Evolutionary conservation across 306 rosid genomes (phyloP).

Genomic region (Vigna angularis): DNA sequence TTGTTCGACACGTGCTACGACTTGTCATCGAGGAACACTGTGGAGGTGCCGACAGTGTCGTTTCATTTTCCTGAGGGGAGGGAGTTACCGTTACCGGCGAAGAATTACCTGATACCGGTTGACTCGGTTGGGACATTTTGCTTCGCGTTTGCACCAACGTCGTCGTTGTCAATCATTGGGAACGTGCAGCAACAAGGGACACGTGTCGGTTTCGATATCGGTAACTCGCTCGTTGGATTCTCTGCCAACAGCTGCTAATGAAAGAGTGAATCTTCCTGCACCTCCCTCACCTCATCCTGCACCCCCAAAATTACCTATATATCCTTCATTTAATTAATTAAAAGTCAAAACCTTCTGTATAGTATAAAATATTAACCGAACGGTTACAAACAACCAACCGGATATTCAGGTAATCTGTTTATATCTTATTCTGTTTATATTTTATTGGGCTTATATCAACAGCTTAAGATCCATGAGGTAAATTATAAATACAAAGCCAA

Average conservation of each 20-base stretch:
- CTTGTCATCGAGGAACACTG: slow-evolving; percentile 68
- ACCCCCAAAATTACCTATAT: too few species aligned
- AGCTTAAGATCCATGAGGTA: too few species aligned
- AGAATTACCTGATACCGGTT: slow-evolving; percentile 82
- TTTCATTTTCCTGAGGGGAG: slow-evolving; percentile 64
- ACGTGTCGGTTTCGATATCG: slow-evolving; percentile 82
- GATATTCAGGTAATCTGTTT: too few species aligned
- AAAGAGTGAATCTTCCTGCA: too few species aligned
- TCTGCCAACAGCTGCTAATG: slow-evolving; percentile 56
- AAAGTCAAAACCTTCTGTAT: too few species aligned
- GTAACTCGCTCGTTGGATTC: slow-evolving; percentile 69
- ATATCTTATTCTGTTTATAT: too few species aligned
- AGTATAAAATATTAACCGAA: too few species aligned
- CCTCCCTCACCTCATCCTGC: too few species aligned
- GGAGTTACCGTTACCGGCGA: slow-evolving; percentile 73
- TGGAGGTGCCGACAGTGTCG: slow-evolving; percentile 84
- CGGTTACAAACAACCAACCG: too few species aligned
- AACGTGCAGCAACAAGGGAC: slow-evolving; percentile 94
- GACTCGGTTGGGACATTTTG: slow-evolving; percentile 88
- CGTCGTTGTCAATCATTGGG: slow-evolving; percentile 75
- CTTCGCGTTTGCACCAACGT: slow-evolving; percentile 83
- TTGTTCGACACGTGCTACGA: slow-evolving; percentile 86
- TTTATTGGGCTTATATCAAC: too few species aligned
- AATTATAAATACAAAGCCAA: too few species aligned
- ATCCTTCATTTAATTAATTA: too few species aligned